phyloP scores from a whole-genome alignment of 1,139 yeast genomes.

The Hansenula anomala region DNA sequence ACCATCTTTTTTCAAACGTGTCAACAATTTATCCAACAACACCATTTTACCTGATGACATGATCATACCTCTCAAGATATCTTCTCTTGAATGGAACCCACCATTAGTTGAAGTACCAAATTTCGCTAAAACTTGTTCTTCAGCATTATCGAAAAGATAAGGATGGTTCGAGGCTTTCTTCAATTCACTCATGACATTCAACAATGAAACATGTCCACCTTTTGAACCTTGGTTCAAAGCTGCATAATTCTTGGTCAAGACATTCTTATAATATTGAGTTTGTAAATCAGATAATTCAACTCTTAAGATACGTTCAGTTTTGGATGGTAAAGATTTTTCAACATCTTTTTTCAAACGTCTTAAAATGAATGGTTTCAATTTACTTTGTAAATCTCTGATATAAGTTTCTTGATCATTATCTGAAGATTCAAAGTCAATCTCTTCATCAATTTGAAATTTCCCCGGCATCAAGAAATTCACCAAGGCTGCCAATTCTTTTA shows the following conservation, averaged over 20 bases:
- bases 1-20: slow-evolving; percentile 84
- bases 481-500: slow-evolving; percentile 91
- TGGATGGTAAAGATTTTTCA: slow-evolving; percentile 91
- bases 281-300: slow-evolving; percentile 95
- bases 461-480: slow-evolving; percentile 98
- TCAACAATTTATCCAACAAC: slow-evolving; percentile 78
- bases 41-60: slow-evolving; percentile 99
- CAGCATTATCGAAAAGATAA: slow-evolving; percentile 90
- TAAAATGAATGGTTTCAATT: slow-evolving; percentile 85
- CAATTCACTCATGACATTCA: slow-evolving; percentile 91
- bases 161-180: slow-evolving; percentile 98
- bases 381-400: slow-evolving; percentile 77
- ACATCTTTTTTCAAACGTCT: slow-evolving; percentile 96
- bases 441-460: slow-evolving; percentile 80
- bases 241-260: slow-evolving; percentile 82
- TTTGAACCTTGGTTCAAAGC: slow-evolving; percentile 85
- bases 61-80: slow-evolving; percentile 79
- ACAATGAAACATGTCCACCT: slow-evolving; percentile 77
- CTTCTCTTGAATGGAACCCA: slow-evolving; percentile 56
- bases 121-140: slow-evolving; percentile 68
- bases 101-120: slow-evolving; percentile 45
- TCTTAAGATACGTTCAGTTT: slow-evolving; percentile 89
- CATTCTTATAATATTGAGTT: slow-evolving; percentile 91
- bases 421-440: slow-evolving; percentile 89
- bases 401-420: slow-evolving; percentile 83